phyloP scores from a whole-genome alignment of 345 rosid species.

The Acer saccharum region DNA sequence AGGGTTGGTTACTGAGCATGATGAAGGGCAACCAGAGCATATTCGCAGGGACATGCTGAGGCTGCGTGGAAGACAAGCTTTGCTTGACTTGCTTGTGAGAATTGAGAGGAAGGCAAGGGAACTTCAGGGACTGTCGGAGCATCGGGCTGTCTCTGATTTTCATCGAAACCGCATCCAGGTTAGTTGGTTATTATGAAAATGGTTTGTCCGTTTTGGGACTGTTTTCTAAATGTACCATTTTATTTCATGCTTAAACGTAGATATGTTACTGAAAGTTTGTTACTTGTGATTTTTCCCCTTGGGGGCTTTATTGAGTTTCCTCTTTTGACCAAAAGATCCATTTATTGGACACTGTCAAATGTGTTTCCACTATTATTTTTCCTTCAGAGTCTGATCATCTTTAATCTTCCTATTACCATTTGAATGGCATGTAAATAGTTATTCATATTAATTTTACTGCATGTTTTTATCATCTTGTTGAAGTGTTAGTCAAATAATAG shows the following conservation, averaged over 20 bases:
- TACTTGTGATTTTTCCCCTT: not conserved
- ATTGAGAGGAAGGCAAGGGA: slow-evolving; percentile 87
- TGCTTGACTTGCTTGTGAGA: slow-evolving; percentile 83
- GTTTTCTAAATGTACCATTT: not conserved
- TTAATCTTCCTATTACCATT: not conserved
- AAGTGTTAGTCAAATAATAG: not conserved
- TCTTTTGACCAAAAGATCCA: not conserved
- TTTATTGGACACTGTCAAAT: not conserved
- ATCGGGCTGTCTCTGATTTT: slow-evolving; percentile 96
- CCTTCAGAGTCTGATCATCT: not conserved
- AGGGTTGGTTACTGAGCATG: slow-evolving; percentile 54
- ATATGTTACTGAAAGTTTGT: not conserved
- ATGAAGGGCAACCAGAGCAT: slow-evolving; percentile 80
- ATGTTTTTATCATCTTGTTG: not conserved
- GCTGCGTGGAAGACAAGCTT: slow-evolving; percentile 92
- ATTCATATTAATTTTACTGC: not conserved
- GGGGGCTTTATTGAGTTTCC: slow-evolving; percentile 10
- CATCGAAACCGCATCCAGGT: slow-evolving; percentile 99
- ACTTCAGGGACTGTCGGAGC: slow-evolving; percentile 89
- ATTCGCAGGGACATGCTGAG: slow-evolving; percentile 73
- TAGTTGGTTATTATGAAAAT: slow-evolving; percentile 18
- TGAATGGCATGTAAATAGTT: not conserved
- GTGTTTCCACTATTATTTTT: slow-evolving; percentile 1
- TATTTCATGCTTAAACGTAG: slow-evolving; percentile 3
- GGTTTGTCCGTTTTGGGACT: not conserved